Conservation (phyloP, 2,329 filamentous ascomycete genomes). For the Lasiodiplodia gonubiensis region DNA sequence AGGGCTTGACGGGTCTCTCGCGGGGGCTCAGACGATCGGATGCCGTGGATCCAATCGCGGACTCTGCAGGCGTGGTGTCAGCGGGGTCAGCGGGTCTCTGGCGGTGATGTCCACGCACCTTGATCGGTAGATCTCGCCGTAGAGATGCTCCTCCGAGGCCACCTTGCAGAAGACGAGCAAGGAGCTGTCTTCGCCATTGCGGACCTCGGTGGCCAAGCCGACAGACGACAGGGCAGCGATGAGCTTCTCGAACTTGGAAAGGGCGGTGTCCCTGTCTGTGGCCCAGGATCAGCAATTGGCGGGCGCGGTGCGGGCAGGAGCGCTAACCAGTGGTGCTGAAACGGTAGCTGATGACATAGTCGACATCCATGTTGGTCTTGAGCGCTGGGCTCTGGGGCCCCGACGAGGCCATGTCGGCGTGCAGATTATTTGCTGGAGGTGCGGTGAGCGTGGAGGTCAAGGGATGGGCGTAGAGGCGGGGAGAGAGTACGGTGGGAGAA, state of each 20-base stretch:
- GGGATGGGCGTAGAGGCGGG: neutral
- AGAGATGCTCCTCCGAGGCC: constrained; percentile 74
- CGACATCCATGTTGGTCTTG: constrained; percentile 71
- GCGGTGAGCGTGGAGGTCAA: constrained; percentile 8
- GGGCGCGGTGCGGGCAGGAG: neutral
- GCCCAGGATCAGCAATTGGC: constrained; percentile 29
- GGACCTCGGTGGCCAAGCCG: constrained; percentile 87
- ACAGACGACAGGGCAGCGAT: constrained; percentile 75
- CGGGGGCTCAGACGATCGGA: constrained; percentile 76
- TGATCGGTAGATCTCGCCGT: constrained; percentile 81
- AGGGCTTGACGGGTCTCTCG: constrained; percentile 73
- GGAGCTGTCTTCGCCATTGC: constrained; percentile 75
- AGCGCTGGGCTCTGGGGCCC: constrained; percentile 44
- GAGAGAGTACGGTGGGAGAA: constrained; percentile 22
- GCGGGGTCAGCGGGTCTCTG: neutral
- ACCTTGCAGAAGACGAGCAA: constrained; percentile 84
- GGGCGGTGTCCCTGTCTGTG: constrained; percentile 70
- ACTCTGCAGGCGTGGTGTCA: constrained; percentile 59
- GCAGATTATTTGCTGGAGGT: constrained; percentile 22
- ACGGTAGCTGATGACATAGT: constrained; percentile 85
- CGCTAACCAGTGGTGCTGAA: constrained; percentile 68
- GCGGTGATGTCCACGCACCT: constrained; percentile 53
- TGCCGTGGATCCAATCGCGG: constrained; percentile 91
- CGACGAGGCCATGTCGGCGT: constrained; percentile 28
- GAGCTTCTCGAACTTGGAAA: constrained; percentile 77